These are phyloP conservation scores for Abrus pulchellus DNA, from an alignment of 306 rosid species.

Conservation along the genomic window DNA sequence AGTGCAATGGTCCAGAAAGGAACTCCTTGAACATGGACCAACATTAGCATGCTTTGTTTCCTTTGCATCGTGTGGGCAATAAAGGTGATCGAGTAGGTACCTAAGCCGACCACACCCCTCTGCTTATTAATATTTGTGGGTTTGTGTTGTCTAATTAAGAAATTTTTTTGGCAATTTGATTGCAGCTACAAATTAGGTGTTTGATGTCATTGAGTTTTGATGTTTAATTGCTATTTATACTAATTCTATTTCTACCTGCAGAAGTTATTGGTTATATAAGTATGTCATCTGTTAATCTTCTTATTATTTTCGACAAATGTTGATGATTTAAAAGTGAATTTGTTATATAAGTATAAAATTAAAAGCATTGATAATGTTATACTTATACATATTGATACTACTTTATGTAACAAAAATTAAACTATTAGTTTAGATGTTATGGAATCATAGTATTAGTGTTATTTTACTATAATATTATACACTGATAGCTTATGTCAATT, in stretches of 20 bases:
- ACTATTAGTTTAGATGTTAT: no score
- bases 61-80: slow-evolving; percentile 20
- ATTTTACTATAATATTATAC: no score
- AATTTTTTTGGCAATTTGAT: neutral
- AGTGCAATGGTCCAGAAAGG: slow-evolving; percentile 34
- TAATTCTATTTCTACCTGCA: neutral
- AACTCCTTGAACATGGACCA: slow-evolving; percentile 33
- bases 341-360: no score
- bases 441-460: no score
- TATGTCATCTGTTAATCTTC: no score
- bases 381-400: no score
- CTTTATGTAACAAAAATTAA: no score
- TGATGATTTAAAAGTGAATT: no score
- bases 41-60: slow-evolving; percentile 41
- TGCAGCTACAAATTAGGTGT: neutral
- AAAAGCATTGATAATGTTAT: no score
- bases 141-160: slow-evolving; percentile 14
- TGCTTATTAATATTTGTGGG: slow-evolving; percentile 45
- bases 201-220: neutral
- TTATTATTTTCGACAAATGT: no score
- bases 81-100: neutral
- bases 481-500: no score
- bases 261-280: neutral
- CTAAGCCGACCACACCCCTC: slow-evolving; percentile 33
- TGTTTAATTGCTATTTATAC: neutral